Percentiles rank a stretch among this genome's conserved stretches.
phyloP scores from a whole-genome alignment of 2,329 filamentous ascomycete genomes.

The Stemphylium lycopersici region DNA sequence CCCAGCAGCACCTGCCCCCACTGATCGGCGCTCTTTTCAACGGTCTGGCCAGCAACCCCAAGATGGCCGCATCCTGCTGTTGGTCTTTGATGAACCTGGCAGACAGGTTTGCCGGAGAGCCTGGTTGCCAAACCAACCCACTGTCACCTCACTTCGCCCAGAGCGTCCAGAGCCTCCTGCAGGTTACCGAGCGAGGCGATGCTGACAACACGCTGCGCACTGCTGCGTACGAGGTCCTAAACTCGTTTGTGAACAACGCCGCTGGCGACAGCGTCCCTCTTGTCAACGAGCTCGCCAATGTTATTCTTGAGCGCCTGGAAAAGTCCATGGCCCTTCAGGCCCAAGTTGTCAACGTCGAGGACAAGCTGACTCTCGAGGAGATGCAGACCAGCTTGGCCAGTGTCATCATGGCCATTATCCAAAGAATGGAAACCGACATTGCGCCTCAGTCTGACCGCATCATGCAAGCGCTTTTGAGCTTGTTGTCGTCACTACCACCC shows the following conservation, averaged over 20 bases:
- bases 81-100: slow-evolving; percentile 99
- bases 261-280: slow-evolving; percentile 83
- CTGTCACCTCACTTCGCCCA: slow-evolving; percentile 92
- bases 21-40: slow-evolving; percentile 89
- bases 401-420: slow-evolving; percentile 88
- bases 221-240: slow-evolving; percentile 95
- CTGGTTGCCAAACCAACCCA: slow-evolving; percentile 77
- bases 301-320: slow-evolving; percentile 89
- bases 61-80: slow-evolving; percentile 98
- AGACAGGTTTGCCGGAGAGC: slow-evolving; percentile 89
- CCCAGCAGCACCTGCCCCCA: slow-evolving; percentile 77
- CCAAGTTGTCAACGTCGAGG: slow-evolving; percentile 96
- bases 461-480: slow-evolving; percentile 85
- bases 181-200: slow-evolving; percentile 82
- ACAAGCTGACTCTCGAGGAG: slow-evolving; percentile 93
- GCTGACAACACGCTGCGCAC: slow-evolving; percentile 89
- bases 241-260: slow-evolving; percentile 89
- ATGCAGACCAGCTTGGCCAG: slow-evolving; percentile 96
- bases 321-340: slow-evolving; percentile 86
- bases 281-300: slow-evolving; percentile 81
- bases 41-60: slow-evolving; percentile 86
- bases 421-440: slow-evolving; percentile 89
- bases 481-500: slow-evolving; percentile 75
- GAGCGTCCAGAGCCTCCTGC: slow-evolving; percentile 82
- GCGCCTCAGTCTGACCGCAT: slow-evolving; percentile 89